These are phyloP conservation scores for Phytophthora syringae DNA, from an alignment of 352 stramenopile genomes.

Conservation along the genomic window DNA sequence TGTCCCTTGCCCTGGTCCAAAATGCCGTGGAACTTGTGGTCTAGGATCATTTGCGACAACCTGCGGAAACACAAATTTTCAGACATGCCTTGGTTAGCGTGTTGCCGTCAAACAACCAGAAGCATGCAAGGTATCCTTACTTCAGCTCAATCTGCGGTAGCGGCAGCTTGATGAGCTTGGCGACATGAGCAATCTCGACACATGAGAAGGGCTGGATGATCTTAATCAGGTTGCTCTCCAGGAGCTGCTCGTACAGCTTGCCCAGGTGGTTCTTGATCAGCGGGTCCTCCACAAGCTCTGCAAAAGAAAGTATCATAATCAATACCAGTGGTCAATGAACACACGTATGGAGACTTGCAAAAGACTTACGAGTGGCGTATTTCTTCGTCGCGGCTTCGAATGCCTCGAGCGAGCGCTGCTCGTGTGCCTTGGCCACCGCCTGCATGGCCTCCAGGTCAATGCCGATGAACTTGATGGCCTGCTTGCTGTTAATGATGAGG, in stretches of 20 bases:
- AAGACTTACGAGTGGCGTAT: slow-evolving; percentile 79
- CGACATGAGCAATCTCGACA: slow-evolving; percentile 97
- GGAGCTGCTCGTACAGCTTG: slow-evolving; percentile 97
- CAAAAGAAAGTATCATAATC: slow-evolving; percentile 12
- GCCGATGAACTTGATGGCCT: slow-evolving; percentile 97
- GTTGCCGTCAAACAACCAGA: neutral
- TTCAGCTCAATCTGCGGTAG: slow-evolving; percentile 85
- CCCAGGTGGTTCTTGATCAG: slow-evolving; percentile 95
- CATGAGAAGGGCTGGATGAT: slow-evolving; percentile 99
- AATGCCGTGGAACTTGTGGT: slow-evolving; percentile 99
- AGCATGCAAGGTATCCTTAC: slow-evolving; percentile 36
- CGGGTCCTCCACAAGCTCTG: slow-evolving; percentile 85
- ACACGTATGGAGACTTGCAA: neutral
- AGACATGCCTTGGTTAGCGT: slow-evolving; percentile 3
- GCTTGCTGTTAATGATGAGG: slow-evolving; percentile 95
- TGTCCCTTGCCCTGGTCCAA: slow-evolving; percentile 99
- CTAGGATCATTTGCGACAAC: slow-evolving; percentile 99
- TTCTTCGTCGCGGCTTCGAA: slow-evolving; percentile 90
- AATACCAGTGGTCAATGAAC: neutral
- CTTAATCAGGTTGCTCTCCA: slow-evolving; percentile 99
- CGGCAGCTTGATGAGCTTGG: slow-evolving; percentile 97
- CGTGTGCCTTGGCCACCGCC: slow-evolving; percentile 95
- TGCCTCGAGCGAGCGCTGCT: slow-evolving; percentile 93
- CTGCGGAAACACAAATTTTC: slow-evolving; percentile 61
- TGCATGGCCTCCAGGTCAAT: slow-evolving; percentile 96